phyloP scores from a whole-genome alignment of 257 asterid species.

The Solanum ahanhuiri region DNA sequence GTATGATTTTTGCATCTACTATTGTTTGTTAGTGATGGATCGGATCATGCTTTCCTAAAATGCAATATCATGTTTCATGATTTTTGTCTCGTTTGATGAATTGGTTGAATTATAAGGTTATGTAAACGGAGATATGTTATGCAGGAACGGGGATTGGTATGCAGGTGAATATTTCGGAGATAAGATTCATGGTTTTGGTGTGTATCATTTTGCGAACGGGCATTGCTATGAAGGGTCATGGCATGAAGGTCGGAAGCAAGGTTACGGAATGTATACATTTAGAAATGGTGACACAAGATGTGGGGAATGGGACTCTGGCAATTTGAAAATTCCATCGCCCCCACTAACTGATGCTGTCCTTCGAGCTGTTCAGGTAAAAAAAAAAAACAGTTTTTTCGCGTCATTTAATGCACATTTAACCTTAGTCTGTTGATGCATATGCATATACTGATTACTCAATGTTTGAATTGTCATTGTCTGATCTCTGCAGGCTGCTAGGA shows the following conservation, averaged over 20 bases:
- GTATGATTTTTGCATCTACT: not conserved
- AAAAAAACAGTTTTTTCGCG: not conserved
- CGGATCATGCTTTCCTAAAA: not conserved
- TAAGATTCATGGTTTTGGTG: constrained; percentile 27
- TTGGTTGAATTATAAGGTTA: not conserved
- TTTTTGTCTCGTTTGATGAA: not conserved
- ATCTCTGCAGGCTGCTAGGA: constrained; percentile 64
- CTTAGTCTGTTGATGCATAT: not conserved
- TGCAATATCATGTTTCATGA: not conserved
- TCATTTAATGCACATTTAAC: not conserved
- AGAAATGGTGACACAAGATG: constrained; percentile 47
- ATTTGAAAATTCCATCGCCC: constrained; percentile 31
- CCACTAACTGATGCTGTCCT: constrained; percentile 32
- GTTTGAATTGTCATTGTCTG: not conserved
- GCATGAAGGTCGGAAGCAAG: constrained; percentile 90
- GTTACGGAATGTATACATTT: constrained; percentile 65
- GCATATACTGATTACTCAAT: not conserved
- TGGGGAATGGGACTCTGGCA: constrained; percentile 77
- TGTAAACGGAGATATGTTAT: not conserved
- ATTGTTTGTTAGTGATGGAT: not conserved
- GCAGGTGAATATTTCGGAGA: constrained; percentile 81
- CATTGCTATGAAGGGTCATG: constrained; percentile 86
- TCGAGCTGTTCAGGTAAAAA: constrained; percentile 53
- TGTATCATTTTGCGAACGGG: constrained; percentile 59
- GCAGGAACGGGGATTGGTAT: constrained; percentile 72